Evolutionary conservation across 495 filamentous ascomycete genomes (phyloP).

Genomic region (Neurospora sp.): DNA sequence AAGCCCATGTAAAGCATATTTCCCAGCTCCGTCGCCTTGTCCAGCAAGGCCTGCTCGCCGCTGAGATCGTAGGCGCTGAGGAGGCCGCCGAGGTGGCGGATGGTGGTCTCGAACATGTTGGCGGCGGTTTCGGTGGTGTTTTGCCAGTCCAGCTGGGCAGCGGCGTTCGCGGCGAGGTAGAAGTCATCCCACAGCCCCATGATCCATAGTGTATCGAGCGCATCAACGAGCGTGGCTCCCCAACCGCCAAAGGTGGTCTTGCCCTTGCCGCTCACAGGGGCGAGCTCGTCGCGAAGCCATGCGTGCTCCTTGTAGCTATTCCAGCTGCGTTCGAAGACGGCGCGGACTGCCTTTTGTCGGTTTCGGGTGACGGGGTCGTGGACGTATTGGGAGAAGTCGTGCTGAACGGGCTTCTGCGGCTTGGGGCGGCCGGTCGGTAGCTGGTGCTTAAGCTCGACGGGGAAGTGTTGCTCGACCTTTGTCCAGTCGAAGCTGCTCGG

Average conservation of each 20-base stretch:
- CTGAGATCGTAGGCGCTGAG: conserved; percentile 70
- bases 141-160: conserved; percentile 65
- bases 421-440: conserved; percentile 52
- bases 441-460: conserved; percentile 46
- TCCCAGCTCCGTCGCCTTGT: conserved; percentile 70
- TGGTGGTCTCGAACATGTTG: conserved; percentile 65
- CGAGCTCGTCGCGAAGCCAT: conserved; percentile 69
- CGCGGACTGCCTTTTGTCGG: conserved; percentile 48
- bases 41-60: conserved; percentile 47
- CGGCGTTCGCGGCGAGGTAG: conserved; percentile 55
- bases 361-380: conserved; percentile 38
- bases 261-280: conserved; percentile 46
- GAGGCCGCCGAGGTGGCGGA: conserved; percentile 66
- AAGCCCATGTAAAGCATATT: conserved; percentile 74
- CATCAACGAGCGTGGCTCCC: conserved; percentile 74
- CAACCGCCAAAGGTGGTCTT: conserved; percentile 66
- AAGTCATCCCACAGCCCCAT: conserved; percentile 74
- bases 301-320: conserved; percentile 64
- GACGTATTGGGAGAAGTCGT: conserved; percentile 45
- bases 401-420: conserved; percentile 58
- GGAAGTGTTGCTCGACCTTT: conserved; percentile 48
- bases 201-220: conserved; percentile 74
- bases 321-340: conserved; percentile 64
- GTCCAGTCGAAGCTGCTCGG: conserved; percentile 44
- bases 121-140: conserved; percentile 42